Percentiles rank a stretch among this genome's conserved stretches.
Conservation (phyloP, 305 asterid genomes). For the Solanum hybrid region DNA sequence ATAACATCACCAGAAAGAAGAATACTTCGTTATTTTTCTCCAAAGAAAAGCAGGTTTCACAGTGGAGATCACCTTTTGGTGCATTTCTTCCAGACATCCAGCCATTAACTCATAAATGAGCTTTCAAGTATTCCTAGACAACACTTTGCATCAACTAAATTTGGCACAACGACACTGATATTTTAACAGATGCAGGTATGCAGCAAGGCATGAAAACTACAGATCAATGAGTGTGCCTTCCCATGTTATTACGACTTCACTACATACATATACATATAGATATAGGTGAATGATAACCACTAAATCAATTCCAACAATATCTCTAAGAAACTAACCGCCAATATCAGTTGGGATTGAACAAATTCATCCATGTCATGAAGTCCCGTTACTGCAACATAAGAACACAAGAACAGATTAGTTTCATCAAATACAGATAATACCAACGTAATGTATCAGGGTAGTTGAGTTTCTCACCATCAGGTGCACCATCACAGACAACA, state of each 20-base stretch:
- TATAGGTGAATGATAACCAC: neutral
- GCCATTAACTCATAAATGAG: neutral
- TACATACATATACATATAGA: neutral
- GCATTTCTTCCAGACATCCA: neutral
- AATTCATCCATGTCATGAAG: constrained; percentile 98
- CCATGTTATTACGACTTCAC: neutral
- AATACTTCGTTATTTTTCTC: neutral
- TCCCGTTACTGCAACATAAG: constrained; percentile 68
- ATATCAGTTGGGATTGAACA: constrained; percentile 91
- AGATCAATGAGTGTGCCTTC: neutral
- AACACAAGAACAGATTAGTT: neutral
- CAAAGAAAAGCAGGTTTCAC: neutral
- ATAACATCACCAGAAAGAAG: neutral
- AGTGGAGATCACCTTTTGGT: neutral
- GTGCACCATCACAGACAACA: constrained; percentile 98
- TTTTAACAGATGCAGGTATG: neutral
- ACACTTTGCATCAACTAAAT: neutral
- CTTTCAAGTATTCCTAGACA: neutral
- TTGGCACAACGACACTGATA: neutral
- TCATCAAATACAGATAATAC: neutral
- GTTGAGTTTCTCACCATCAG: constrained; percentile 61
- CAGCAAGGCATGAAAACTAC: neutral
- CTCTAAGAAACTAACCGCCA: constrained; percentile 53
- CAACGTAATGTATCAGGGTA: neutral
- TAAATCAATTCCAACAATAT: neutral